A percentile compares a stretch with the other conserved stretches of the same genome.
Conservation (phyloP, 2,329 filamentous ascomycete genomes). For the Pleomassaria siparia region DNA sequence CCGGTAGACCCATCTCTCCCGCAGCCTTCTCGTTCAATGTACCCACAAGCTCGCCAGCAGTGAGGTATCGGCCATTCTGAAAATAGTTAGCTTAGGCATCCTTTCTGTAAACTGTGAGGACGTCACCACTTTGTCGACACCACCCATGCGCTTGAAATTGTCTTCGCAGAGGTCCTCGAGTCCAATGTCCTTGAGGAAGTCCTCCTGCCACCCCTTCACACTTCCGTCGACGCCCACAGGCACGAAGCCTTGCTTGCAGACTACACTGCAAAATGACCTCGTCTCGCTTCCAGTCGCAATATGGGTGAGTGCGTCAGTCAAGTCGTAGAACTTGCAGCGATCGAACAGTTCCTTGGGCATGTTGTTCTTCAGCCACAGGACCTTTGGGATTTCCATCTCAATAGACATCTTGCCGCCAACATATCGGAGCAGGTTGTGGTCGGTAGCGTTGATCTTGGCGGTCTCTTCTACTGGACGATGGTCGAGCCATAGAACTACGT, state of each 20-base stretch:
- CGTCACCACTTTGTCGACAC: constrained; percentile 91
- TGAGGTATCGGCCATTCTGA: constrained; percentile 90
- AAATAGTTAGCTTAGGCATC: constrained; percentile 33
- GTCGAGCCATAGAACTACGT: constrained; percentile 96
- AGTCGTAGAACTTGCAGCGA: constrained; percentile 94
- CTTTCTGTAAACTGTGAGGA: constrained; percentile 26
- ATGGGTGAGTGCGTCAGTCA: constrained; percentile 90
- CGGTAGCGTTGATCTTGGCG: constrained; percentile 86
- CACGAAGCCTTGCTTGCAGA: constrained; percentile 96
- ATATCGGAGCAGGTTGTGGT: constrained; percentile 90
- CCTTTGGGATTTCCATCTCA: constrained; percentile 99
- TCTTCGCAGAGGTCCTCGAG: constrained; percentile 81
- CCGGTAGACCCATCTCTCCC: constrained; percentile 76
- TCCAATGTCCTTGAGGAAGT: constrained; percentile 86
- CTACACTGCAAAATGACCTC: constrained; percentile 90
- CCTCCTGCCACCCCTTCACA: constrained; percentile 97
- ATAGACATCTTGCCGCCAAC: constrained; percentile 98
- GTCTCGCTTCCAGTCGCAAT: constrained; percentile 90
- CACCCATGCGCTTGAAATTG: constrained; percentile 90
- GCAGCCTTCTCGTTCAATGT: constrained; percentile 81
- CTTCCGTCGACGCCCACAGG: constrained; percentile 97
- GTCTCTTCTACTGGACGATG: constrained; percentile 91
- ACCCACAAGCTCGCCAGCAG: constrained; percentile 88
- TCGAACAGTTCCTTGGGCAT: constrained; percentile 91
- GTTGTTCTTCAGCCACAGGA: constrained; percentile 97